These are phyloP conservation scores for Ustilago xerochloae DNA, from an alignment of 1,284 basidiomycete species.

Conservation along the genomic window DNA sequence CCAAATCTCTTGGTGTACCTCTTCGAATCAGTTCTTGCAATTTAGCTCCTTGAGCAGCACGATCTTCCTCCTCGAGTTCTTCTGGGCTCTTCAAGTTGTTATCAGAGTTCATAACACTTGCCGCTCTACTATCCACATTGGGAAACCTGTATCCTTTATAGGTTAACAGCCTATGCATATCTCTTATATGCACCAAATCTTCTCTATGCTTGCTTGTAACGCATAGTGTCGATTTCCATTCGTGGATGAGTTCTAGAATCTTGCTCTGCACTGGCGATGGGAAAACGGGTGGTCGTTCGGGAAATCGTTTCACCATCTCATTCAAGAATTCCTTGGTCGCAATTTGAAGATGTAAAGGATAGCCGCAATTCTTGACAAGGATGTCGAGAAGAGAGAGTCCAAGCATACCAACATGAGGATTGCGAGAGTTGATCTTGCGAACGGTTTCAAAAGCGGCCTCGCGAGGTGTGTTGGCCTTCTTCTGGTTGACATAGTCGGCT, in stretches of 20 bases:
- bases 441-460: constrained; percentile 88
- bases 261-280: constrained; percentile 93
- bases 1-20: constrained; percentile 93
- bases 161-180: constrained; percentile 93
- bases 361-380: constrained; percentile 93
- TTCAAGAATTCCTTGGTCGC: constrained; percentile 99
- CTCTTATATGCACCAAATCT: constrained; percentile 94
- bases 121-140: constrained; percentile 60
- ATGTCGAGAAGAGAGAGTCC: constrained; percentile 83
- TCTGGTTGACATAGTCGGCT: constrained; percentile 89
- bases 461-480: constrained; percentile 96
- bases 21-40: constrained; percentile 96
- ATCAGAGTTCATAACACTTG: constrained; percentile 62
- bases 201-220: constrained; percentile 90
- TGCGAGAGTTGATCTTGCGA: constrained; percentile 85
- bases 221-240: constrained; percentile 96
- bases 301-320: constrained; percentile 96
- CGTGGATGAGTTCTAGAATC: constrained; percentile 91
- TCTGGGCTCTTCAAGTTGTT: constrained; percentile 92
- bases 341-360: constrained; percentile 95
- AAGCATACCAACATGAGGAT: constrained; percentile 87
- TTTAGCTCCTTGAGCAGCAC: constrained; percentile 94
- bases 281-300: constrained; percentile 94
- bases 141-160: constrained; percentile 78
- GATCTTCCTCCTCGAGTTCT: constrained; percentile 94